These are phyloP conservation scores for Macroventuria anomochaeta DNA, from an alignment of 2,329 filamentous ascomycete species.

Conservation along the genomic window DNA sequence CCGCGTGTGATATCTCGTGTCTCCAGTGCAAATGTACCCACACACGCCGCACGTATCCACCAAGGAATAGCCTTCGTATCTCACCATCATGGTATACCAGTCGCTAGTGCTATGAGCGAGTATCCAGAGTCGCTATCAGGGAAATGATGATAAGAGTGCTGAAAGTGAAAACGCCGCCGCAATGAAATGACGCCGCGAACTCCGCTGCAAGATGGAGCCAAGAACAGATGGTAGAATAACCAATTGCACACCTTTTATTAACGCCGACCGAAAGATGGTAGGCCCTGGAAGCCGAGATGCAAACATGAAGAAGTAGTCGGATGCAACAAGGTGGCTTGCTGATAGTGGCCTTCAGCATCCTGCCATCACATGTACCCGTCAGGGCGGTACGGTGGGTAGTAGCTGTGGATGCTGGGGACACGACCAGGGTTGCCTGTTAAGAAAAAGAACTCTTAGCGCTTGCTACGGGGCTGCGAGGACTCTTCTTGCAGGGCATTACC, in stretches of 20 bases:
- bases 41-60: slow-evolving; percentile 26
- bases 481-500: slow-evolving; percentile 42
- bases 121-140: slow-evolving; percentile 47
- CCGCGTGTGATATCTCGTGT: slow-evolving; percentile 19
- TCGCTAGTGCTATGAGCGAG: slow-evolving; percentile 42
- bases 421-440: slow-evolving; percentile 27
- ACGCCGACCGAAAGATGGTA: slow-evolving; percentile 42
- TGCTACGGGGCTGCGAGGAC: slow-evolving; percentile 31
- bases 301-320: slow-evolving; percentile 38
- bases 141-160: slow-evolving; percentile 44
- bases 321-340: slow-evolving; percentile 18
- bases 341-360: slow-evolving; percentile 3
- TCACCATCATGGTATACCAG: slow-evolving; percentile 40
- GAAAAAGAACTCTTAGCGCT: slow-evolving; percentile 30
- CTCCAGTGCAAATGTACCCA: slow-evolving; percentile 12
- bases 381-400: slow-evolving; percentile 4
- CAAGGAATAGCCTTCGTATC: slow-evolving; percentile 39
- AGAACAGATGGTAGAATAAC: slow-evolving; percentile 32
- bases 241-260: slow-evolving; percentile 45
- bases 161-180: slow-evolving; percentile 34
- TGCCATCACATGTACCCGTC: not conserved
- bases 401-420: slow-evolving; percentile 19
- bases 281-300: slow-evolving; percentile 40
- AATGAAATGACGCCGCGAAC: slow-evolving; percentile 36
- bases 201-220: slow-evolving; percentile 37